Percentiles rank a stretch among this genome's conserved stretches.
Conservation (phyloP, 2,329 filamentous ascomycete species). For the Drechslerella coelobrocha region DNA sequence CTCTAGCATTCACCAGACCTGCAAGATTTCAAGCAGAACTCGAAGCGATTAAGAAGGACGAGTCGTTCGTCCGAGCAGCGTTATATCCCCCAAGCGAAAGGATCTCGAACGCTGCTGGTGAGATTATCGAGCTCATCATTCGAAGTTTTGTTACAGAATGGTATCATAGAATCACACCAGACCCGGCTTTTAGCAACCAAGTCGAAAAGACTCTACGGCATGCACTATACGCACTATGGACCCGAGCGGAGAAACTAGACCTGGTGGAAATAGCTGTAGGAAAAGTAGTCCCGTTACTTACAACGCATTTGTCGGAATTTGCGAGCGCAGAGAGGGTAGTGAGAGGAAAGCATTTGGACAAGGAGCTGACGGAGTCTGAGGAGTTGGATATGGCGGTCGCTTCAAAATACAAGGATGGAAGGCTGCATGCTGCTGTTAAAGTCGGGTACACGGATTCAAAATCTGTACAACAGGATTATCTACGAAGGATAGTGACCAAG, state of each 20-base stretch:
- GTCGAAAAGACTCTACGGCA: slow-evolving; percentile 80
- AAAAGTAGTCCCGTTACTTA: slow-evolving; percentile 84
- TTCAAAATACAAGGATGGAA: slow-evolving; percentile 88
- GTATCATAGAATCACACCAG: slow-evolving; percentile 85
- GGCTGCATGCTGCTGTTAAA: slow-evolving; percentile 83
- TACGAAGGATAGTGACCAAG: slow-evolving; percentile 75
- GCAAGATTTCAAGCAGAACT: slow-evolving; percentile 50
- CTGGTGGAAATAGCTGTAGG: slow-evolving; percentile 82
- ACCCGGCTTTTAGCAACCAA: slow-evolving; percentile 80
- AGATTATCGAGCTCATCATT: slow-evolving; percentile 75
- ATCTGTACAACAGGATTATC: slow-evolving; percentile 83
- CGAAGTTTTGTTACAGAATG: slow-evolving; percentile 86
- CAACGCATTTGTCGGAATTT: slow-evolving; percentile 86
- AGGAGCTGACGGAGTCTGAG: slow-evolving; percentile 91
- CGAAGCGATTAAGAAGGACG: slow-evolving; percentile 49
- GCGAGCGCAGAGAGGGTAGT: slow-evolving; percentile 87
- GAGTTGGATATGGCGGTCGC: slow-evolving; percentile 95
- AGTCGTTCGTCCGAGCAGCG: slow-evolving; percentile 58
- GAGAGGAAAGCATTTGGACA: slow-evolving; percentile 83
- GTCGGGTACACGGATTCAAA: slow-evolving; percentile 84
- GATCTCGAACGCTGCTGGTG: slow-evolving; percentile 80
- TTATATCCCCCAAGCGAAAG: slow-evolving; percentile 78
- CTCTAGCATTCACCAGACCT: slow-evolving; percentile 52
- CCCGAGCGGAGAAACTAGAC: slow-evolving; percentile 77
- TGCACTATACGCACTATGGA: slow-evolving; percentile 73